phyloP scores from a whole-genome alignment of 805 yeast species.

The Candida corydali region DNA sequence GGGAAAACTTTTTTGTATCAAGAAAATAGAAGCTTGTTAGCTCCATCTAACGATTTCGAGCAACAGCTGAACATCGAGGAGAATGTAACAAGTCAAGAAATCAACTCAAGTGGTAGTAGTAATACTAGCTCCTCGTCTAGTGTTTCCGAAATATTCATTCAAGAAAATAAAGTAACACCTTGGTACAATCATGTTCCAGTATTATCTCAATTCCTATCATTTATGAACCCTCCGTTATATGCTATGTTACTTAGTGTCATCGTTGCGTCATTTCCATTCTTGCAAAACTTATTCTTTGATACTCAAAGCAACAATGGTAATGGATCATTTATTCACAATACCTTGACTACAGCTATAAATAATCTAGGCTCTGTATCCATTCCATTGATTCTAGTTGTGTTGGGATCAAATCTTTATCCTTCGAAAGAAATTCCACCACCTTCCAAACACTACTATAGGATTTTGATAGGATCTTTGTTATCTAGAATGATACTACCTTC shows the following conservation, averaged over 20 bases:
- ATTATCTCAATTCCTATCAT: slow-evolving; percentile 25
- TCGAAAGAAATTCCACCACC: slow-evolving; percentile 64
- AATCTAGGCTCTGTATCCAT: slow-evolving; percentile 74
- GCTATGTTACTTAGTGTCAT: slow-evolving; percentile 68
- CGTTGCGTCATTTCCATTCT: slow-evolving; percentile 61
- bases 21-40: slow-evolving; percentile 6
- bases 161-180: neutral
- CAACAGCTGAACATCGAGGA: slow-evolving; percentile 4
- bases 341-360: slow-evolving; percentile 57
- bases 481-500: slow-evolving; percentile 81
- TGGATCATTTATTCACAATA: slow-evolving; percentile 59
- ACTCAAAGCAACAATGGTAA: slow-evolving; percentile 5
- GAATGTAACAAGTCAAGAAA: neutral
- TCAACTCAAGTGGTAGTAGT: neutral
- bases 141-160: neutral
- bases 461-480: slow-evolving; percentile 63
- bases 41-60: neutral
- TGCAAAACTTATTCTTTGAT: slow-evolving; percentile 56
- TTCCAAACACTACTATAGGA: slow-evolving; percentile 55
- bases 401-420: slow-evolving; percentile 77
- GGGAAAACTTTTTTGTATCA: slow-evolving; percentile 7
- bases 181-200: slow-evolving; percentile 6
- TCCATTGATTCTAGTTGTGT: slow-evolving; percentile 69
- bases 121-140: neutral
- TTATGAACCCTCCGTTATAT: slow-evolving; percentile 81